phyloP scores from a whole-genome alignment of 2,329 filamentous ascomycete species.

The Aphanocladium album region DNA sequence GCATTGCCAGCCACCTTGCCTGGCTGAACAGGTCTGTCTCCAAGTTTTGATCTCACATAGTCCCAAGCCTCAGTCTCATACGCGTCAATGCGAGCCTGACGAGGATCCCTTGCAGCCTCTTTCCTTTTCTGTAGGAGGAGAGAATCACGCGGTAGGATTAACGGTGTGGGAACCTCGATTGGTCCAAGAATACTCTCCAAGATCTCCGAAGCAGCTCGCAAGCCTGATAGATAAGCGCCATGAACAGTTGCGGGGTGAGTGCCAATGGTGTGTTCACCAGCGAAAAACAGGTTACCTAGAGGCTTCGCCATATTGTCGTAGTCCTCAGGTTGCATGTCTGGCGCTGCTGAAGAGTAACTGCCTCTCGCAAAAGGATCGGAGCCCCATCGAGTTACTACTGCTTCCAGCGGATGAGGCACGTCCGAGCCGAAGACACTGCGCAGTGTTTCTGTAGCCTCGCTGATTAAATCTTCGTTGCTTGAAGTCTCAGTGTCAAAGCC shows the following conservation, averaged over 20 bases:
- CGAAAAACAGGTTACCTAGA: conserved; percentile 87
- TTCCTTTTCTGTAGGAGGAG: conserved; percentile 52
- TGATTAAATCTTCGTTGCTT: conserved; percentile 68
- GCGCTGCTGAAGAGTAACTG: conserved; percentile 91
- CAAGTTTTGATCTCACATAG: conserved; percentile 54
- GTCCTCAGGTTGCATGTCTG: conserved; percentile 75
- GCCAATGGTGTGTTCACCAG: conserved; percentile 91
- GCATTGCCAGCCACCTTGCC: conserved; percentile 73
- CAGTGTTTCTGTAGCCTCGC: conserved; percentile 75
- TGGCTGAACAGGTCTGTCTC: conserved; percentile 69
- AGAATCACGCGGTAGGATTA: conserved; percentile 63
- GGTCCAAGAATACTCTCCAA: conserved; percentile 75
- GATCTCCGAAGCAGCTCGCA: conserved; percentile 84
- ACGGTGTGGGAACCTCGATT: conserved; percentile 68
- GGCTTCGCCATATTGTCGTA: conserved; percentile 87
- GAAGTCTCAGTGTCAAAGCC: conserved; percentile 81
- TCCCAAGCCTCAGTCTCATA: conserved; percentile 52
- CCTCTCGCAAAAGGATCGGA: conserved; percentile 87
- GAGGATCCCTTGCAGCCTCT: conserved; percentile 41
- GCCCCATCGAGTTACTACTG: conserved; percentile 88
- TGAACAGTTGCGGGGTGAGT: conserved; percentile 97
- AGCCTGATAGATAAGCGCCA: conserved; percentile 88
- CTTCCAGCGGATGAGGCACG: conserved; percentile 76
- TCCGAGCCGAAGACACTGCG: conserved; percentile 65
- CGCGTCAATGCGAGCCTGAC: conserved; percentile 48